phyloP scores from a whole-genome alignment of 495 filamentous ascomycete genomes.

The Lophiostoma macrostomum region DNA sequence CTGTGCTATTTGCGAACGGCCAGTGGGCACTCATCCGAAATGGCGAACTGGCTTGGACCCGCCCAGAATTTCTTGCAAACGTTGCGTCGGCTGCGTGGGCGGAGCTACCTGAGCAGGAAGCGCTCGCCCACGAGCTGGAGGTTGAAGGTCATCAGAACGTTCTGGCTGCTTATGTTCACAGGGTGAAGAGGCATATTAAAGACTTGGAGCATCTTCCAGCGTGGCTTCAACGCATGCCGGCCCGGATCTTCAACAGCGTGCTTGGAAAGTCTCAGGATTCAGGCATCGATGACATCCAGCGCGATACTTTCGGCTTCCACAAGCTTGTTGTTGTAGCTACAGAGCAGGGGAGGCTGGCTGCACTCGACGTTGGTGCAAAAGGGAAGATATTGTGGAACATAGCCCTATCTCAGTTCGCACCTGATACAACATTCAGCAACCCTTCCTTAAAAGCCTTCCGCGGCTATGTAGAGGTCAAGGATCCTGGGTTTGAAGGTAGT shows the following conservation, averaged over 20 bases:
- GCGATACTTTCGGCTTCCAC: constrained; percentile 83
- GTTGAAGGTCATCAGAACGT: constrained; percentile 81
- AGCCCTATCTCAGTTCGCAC: constrained; percentile 54
- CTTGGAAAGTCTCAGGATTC: constrained; percentile 46
- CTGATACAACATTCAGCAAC: constrained; percentile 54
- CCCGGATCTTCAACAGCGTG: constrained; percentile 64
- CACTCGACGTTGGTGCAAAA: constrained; percentile 70
- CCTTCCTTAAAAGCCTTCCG: constrained; percentile 33
- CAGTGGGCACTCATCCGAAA: constrained; percentile 84
- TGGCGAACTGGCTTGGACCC: constrained; percentile 73
- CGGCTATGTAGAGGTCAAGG: constrained; percentile 58
- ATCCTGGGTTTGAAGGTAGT: constrained; percentile 7
- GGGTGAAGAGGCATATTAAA: constrained; percentile 73
- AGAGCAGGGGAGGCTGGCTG: constrained; percentile 71
- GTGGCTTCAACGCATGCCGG: constrained; percentile 51
- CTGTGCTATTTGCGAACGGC: constrained; percentile 62
- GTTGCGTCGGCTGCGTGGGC: constrained; percentile 75
- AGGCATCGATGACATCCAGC: constrained; percentile 54
- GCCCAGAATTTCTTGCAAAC: constrained; percentile 75
- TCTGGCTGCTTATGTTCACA: constrained; percentile 77
- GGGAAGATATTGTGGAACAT: constrained; percentile 74
- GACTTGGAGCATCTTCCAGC: constrained; percentile 78
- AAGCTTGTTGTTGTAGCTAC: constrained; percentile 82
- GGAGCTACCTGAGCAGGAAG: constrained; percentile 62
- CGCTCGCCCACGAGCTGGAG: constrained; percentile 74